Evolutionary conservation across 208 protist genomes (phyloP).

Genomic region (Wallacemonas sp.): DNA sequence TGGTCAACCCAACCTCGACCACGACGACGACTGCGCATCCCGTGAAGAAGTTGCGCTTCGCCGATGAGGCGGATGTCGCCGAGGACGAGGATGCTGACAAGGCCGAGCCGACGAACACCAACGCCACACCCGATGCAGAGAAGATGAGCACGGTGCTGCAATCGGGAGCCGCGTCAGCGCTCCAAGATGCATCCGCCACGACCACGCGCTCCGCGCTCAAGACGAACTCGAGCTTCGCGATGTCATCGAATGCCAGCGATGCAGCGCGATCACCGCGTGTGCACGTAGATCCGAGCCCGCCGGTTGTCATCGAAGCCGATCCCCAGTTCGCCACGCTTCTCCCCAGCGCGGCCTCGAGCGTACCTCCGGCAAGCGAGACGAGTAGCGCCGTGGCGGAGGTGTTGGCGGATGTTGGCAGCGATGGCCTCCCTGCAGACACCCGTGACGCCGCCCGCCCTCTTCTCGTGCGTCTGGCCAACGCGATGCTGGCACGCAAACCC

Average conservation of each 20-base stretch:
- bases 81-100: background rate
- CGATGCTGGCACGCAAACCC: slow-evolving; percentile 33
- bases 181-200: background rate
- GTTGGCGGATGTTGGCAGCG: slow-evolving; percentile 1
- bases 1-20: background rate
- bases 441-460: slow-evolving; percentile 25
- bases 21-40: background rate
- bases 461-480: slow-evolving; percentile 38
- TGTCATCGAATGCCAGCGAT: background rate
- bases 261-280: slow-evolving; percentile 7
- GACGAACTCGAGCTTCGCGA: background rate
- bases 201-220: slow-evolving; percentile 17
- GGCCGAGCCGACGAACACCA: background rate
- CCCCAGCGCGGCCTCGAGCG: background rate
- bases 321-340: background rate
- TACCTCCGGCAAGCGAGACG: background rate
- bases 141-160: too few relatives aligned
- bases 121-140: too few relatives aligned
- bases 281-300: slow-evolving; percentile 1
- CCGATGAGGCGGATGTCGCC: background rate
- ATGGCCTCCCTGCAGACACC: background rate
- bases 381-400: background rate
- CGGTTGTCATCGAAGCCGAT: slow-evolving; percentile 10
- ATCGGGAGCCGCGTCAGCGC: too few relatives aligned
- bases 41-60: slow-evolving; percentile 20